These are phyloP conservation scores for Termitomyces sp. DNA, from an alignment of 768 basidiomycete genomes.

Conservation along the genomic window DNA sequence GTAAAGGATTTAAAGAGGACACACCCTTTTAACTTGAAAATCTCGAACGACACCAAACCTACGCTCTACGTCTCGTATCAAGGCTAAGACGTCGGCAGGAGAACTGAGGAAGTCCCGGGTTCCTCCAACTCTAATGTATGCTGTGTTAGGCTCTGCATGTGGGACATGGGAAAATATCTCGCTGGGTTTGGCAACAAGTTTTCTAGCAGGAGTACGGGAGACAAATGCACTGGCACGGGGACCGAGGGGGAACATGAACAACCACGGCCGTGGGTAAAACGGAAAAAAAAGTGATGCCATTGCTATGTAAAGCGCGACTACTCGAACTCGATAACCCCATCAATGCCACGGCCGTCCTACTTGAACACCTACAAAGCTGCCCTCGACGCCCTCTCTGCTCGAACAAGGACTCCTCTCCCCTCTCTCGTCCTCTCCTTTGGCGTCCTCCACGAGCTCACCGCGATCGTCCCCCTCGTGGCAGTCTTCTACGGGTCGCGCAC, in stretches of 20 bases:
- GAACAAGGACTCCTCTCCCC: constrained; percentile 72
- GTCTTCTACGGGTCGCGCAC: constrained; percentile 68
- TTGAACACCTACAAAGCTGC: constrained; percentile 50
- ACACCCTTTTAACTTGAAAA: constrained; percentile 38
- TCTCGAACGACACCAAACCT: constrained; percentile 48
- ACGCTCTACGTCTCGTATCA: constrained; percentile 54
- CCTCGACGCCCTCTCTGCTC: constrained; percentile 56
- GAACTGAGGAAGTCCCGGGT: constrained; percentile 28
- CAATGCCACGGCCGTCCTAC: constrained; percentile 23
- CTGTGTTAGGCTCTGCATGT: not conserved
- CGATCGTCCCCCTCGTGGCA: constrained; percentile 69
- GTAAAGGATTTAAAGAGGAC: constrained; percentile 9
- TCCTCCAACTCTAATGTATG: not conserved
- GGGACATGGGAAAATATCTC: constrained; percentile 14
- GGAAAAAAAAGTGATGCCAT: constrained; percentile 4
- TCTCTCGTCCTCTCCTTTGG: constrained; percentile 78
- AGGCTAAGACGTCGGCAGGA: constrained; percentile 47
- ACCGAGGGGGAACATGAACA: constrained; percentile 5
- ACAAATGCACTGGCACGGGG: constrained; percentile 4
- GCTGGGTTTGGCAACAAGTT: constrained; percentile 1
- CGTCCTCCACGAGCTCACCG: constrained; percentile 83
- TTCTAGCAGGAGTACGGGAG: constrained; percentile 27
- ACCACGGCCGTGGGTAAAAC: constrained; percentile 13
- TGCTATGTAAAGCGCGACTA: not conserved
- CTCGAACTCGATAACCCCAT: not conserved